Conservation (phyloP, 1,284 basidiomycete genomes). For the Pseudozyma tsukubaensis region DNA sequence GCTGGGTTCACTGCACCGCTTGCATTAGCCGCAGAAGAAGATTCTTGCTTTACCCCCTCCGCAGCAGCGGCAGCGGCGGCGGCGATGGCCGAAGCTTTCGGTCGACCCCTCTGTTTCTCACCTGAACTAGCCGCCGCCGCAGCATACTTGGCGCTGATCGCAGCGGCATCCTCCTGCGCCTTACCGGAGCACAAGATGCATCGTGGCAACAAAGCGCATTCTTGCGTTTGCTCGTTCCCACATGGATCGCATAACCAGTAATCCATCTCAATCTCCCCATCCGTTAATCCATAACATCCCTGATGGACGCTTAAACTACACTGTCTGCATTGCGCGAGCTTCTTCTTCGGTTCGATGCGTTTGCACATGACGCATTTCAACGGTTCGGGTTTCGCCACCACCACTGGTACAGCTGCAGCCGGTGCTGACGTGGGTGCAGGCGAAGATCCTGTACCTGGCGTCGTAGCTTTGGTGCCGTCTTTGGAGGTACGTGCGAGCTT, state of each 20-base stretch:
- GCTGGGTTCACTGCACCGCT: background rate
- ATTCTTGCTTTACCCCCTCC: slow-evolving; percentile 31
- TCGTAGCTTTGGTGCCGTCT: slow-evolving; percentile 28
- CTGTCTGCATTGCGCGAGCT: slow-evolving; percentile 59
- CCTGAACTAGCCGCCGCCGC: slow-evolving; percentile 8
- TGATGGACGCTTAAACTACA: slow-evolving; percentile 64
- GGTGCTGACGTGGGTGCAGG: slow-evolving; percentile 25
- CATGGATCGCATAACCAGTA: slow-evolving; percentile 65
- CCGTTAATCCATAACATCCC: slow-evolving; percentile 62
- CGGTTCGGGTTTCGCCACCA: slow-evolving; percentile 43
- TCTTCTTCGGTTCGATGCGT: slow-evolving; percentile 62
- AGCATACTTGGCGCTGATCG: slow-evolving; percentile 38
- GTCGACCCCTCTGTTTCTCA: slow-evolving; percentile 28
- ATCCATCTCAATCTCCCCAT: slow-evolving; percentile 50
- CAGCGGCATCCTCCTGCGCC: slow-evolving; percentile 46
- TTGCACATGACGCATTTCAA: slow-evolving; percentile 64
- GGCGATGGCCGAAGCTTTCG: slow-evolving; percentile 17
- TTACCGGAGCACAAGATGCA: slow-evolving; percentile 59
- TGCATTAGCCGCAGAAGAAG: background rate
- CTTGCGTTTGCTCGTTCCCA: slow-evolving; percentile 58
- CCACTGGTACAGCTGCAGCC: background rate
- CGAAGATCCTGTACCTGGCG: slow-evolving; percentile 25
- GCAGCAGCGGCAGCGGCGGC: slow-evolving; percentile 9
- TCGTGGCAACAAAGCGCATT: slow-evolving; percentile 53
- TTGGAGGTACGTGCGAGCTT: slow-evolving; percentile 44